Base-by-base conservation (phyloP, 805 yeast genomes). In the Millerago galiae region DNA sequence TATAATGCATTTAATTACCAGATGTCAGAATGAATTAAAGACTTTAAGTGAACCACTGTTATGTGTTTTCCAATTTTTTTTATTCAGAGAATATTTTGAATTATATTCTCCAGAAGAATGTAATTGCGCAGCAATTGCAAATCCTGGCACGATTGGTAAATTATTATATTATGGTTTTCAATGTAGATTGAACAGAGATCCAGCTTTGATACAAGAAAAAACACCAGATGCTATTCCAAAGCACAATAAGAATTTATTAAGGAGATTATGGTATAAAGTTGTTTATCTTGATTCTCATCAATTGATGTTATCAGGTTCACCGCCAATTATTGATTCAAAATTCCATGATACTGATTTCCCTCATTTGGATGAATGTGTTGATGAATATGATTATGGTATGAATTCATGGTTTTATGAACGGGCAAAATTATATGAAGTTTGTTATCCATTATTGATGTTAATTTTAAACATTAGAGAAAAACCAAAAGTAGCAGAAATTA, bases 311-410 rank as follows among this genome's bases (percentile, higher is more conserved):
- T 40, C 40, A 16, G 61, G 61, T 1, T 28, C 43, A 12, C 57
- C 59, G 1, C 50, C 60, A 8, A 28, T 55, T n/a, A 50, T 57
- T 31, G 50, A 47, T 27, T 28, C 42, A 0, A 40, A 42, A 14
- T 49, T 45, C 21, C 49, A 50, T 38, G 58, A 57, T 33, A 53
- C 58, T 1, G 53, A 53, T 3, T 46, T 51, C 29, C 61, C 61
- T 4, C 53, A 46, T 31, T 17, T 55, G 31, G 54, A 54, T 35
- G 53, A 53, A 24, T 48, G 53, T 29, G 46, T 43, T 8, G 41
- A 50, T 16, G 51, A 50, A 3, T 16, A 40, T n/a, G 60, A 55
- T 2, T 47, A 51, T 36, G 45, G 41, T 8, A 42, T 51, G 16
- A 52, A 55, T 27, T 41, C 47, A 35, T 40, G 43, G 41, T 42